These are phyloP conservation scores for Madurella fahalii DNA, from an alignment of 2,329 filamentous ascomycete genomes.

Conservation along the genomic window DNA sequence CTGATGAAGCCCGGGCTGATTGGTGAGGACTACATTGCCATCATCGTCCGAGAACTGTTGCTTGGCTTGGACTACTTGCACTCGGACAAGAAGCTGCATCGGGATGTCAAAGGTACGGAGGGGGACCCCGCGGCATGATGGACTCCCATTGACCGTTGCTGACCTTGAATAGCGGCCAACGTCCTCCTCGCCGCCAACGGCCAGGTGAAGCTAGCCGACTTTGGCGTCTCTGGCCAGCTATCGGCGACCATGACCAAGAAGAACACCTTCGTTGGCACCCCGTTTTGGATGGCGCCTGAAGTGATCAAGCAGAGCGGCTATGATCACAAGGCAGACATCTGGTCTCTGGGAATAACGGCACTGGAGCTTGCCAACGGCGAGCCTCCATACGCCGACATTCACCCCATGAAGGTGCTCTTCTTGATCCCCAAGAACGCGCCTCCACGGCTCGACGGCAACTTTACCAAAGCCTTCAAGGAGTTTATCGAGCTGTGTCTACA, in stretches of 20 bases:
- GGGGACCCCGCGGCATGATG: neutral
- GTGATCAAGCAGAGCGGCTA: constrained; percentile 98
- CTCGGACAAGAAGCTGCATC: constrained; percentile 89
- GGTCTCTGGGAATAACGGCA: constrained; percentile 93
- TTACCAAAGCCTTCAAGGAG: constrained; percentile 78
- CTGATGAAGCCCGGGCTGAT: constrained; percentile 91
- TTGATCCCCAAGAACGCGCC: constrained; percentile 93
- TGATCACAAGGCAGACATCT: constrained; percentile 96
- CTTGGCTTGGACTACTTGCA: constrained; percentile 91
- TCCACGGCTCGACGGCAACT: constrained; percentile 74
- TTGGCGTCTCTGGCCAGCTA: constrained; percentile 92
- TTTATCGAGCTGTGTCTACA: constrained; percentile 81
- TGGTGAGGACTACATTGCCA: constrained; percentile 92
- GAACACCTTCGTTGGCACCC: constrained; percentile 96
- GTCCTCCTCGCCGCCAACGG: constrained; percentile 84
- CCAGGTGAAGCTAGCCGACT: constrained; percentile 95
- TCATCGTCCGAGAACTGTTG: constrained; percentile 86
- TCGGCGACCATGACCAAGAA: constrained; percentile 99
- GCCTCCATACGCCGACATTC: constrained; percentile 91
- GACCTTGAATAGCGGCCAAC: constrained; percentile 67
- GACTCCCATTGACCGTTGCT: constrained; percentile 10
- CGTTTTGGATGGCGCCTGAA: constrained; percentile 99
- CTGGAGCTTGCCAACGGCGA: constrained; percentile 88
- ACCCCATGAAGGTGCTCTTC: constrained; percentile 97
- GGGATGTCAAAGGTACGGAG: constrained; percentile 82